Evolutionary conservation across 1,284 basidiomycete species (phyloP).

Genomic region (Tilletia setariae): DNA sequence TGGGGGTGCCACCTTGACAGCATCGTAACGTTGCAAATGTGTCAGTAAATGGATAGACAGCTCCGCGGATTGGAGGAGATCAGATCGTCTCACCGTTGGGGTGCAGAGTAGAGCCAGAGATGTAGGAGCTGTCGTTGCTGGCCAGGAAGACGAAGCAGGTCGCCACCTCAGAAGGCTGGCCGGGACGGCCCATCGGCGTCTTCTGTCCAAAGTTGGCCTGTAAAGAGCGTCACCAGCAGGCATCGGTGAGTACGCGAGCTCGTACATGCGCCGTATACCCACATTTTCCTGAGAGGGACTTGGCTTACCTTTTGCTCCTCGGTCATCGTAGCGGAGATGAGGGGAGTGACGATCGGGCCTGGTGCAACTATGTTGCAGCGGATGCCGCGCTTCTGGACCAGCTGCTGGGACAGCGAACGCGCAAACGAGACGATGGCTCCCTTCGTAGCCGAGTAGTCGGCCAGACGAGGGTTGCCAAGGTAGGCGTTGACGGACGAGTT

Average conservation of each 20-base stretch:
- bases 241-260: too few species aligned
- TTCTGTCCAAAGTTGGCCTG: too few species aligned
- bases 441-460: constrained; percentile 63
- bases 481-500: constrained; percentile 61
- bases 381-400: constrained; percentile 59
- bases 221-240: too few species aligned
- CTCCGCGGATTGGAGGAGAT: too few species aligned
- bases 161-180: constrained; percentile 6
- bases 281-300: too few species aligned
- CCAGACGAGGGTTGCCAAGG: constrained; percentile 38
- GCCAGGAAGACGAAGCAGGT: constrained; percentile 10
- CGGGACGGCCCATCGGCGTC: background rate
- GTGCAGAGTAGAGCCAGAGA: background rate
- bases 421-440: constrained; percentile 59
- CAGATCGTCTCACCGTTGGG: background rate
- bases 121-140: constrained; percentile 11
- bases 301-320: constrained; percentile 4
- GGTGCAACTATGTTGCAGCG: constrained; percentile 62
- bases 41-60: too few species aligned
- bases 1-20: too few species aligned
- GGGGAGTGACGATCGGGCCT: constrained; percentile 61
- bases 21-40: too few species aligned
- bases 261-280: too few species aligned
- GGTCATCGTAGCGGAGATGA: constrained; percentile 10
- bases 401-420: constrained; percentile 60